phyloP scores from a whole-genome alignment of 768 basidiomycete species.

The Leccinum rimulosum region DNA sequence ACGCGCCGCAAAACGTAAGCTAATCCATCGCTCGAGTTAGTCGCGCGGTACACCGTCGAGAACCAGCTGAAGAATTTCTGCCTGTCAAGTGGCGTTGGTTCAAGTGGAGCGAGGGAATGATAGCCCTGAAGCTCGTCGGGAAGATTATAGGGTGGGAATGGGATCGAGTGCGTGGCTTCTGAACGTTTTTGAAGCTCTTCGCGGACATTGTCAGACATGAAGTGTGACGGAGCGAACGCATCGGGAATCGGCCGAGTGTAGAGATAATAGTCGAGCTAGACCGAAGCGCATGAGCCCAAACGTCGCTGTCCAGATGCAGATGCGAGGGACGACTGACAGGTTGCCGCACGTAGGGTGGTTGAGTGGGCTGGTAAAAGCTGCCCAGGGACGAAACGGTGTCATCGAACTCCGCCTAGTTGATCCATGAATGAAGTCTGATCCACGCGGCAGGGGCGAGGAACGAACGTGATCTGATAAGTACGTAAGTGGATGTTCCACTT shows the following conservation, averaged over 20 bases:
- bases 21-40: constrained; percentile 70
- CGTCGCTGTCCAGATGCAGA: constrained; percentile 2
- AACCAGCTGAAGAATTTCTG: constrained; percentile 80
- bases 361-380: constrained; percentile 40
- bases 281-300: not conserved
- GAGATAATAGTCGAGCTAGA: constrained; percentile 87
- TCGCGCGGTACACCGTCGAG: constrained; percentile 82
- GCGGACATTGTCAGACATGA: constrained; percentile 78
- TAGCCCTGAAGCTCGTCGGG: constrained; percentile 91
- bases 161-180: constrained; percentile 39
- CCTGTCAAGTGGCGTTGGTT: constrained; percentile 53
- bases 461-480: constrained; percentile 23
- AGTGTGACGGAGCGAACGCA: constrained; percentile 61
- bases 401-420: constrained; percentile 32
- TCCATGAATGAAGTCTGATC: constrained; percentile 2
- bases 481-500: constrained; percentile 16
- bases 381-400: constrained; percentile 22
- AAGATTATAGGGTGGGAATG: constrained; percentile 50
- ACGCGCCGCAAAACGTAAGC: constrained; percentile 79
- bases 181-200: constrained; percentile 54
- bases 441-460: constrained; percentile 4
- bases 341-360: constrained; percentile 58
- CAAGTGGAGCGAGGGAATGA: constrained; percentile 81
- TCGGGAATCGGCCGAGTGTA: constrained; percentile 73
- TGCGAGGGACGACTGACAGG: constrained; percentile 48